phyloP scores from a whole-genome alignment of 2,329 filamentous ascomycete species.

The Scedosporium minutisporum region DNA sequence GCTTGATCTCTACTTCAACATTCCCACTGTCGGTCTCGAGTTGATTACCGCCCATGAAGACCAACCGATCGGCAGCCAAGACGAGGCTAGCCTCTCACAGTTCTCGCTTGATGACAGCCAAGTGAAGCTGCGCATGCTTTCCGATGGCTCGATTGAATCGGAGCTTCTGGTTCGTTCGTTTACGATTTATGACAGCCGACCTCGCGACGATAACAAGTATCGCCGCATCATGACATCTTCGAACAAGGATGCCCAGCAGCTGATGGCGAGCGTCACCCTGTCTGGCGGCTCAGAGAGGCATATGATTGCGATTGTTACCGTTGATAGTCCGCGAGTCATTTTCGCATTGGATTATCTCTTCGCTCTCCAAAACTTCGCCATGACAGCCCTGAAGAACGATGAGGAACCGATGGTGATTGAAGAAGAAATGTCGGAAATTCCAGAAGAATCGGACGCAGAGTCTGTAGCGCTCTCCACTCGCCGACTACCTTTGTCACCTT shows the following conservation, averaged over 20 bases:
- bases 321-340: constrained; percentile 91
- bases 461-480: constrained; percentile 26
- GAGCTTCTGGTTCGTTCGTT: constrained; percentile 92
- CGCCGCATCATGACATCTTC: constrained; percentile 96
- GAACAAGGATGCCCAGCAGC: constrained; percentile 90
- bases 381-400: constrained; percentile 52
- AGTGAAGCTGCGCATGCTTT: constrained; percentile 86
- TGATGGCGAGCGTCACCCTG: constrained; percentile 95
- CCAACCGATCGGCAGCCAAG: constrained; percentile 67
- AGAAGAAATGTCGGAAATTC: constrained; percentile 43
- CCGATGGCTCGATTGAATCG: constrained; percentile 81
- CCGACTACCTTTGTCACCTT: neutral
- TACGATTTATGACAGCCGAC: constrained; percentile 87
- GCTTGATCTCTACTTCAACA: constrained; percentile 82
- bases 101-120: constrained; percentile 92
- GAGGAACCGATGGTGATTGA: constrained; percentile 47
- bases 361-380: constrained; percentile 74
- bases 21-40: constrained; percentile 80
- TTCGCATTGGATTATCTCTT: constrained; percentile 95
- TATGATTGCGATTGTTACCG: constrained; percentile 81
- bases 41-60: constrained; percentile 68
- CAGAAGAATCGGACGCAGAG: constrained; percentile 50
- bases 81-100: constrained; percentile 75
- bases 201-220: constrained; percentile 86
- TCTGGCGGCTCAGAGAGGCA: constrained; percentile 69